These are phyloP conservation scores for Pseudozyma flocculosa DNA, from an alignment of 1,284 basidiomycete species.

Conservation along the genomic window DNA sequence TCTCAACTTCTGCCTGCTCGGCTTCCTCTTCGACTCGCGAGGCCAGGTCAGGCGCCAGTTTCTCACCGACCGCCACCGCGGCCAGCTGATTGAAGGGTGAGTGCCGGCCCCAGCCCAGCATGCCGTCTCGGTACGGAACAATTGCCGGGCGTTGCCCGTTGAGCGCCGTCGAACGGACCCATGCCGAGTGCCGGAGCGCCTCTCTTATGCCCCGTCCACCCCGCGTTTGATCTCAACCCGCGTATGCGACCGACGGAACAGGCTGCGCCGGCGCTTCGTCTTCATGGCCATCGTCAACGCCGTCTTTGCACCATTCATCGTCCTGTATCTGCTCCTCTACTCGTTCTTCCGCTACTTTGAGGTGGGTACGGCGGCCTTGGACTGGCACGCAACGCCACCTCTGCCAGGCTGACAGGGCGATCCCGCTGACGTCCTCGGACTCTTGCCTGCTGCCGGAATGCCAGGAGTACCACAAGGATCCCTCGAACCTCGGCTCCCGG, in stretches of 20 bases:
- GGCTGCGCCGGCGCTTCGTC: constrained; percentile 79
- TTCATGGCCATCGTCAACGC: constrained; percentile 96
- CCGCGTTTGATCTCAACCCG: too few species aligned
- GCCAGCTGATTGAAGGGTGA: constrained; percentile 78
- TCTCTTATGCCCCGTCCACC: too few species aligned
- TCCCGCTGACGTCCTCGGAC: too few species aligned
- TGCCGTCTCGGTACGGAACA: too few species aligned
- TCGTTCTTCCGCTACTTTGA: constrained; percentile 99
- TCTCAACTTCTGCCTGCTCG: constrained; percentile 87
- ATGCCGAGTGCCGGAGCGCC: too few species aligned
- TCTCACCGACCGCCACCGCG: constrained; percentile 76
- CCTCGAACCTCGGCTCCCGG: constrained; percentile 85
- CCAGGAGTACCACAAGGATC: constrained; percentile 91
- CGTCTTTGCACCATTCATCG: constrained; percentile 93
- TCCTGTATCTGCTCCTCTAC: constrained; percentile 93
- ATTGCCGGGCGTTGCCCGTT: too few species aligned
- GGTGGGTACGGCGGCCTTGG: not conserved
- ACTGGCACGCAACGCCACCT: not conserved
- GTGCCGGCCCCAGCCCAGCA: too few species aligned
- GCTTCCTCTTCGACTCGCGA: constrained; percentile 82
- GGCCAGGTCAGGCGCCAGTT: constrained; percentile 89
- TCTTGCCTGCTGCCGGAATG: too few species aligned
- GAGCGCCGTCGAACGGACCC: too few species aligned
- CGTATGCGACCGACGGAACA: constrained; percentile 53
- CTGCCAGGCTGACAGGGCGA: too few species aligned